Evolutionary conservation across 164 flowering plant genomes (phyloP).

Genomic region (Paratinospora sagittata): DNA sequence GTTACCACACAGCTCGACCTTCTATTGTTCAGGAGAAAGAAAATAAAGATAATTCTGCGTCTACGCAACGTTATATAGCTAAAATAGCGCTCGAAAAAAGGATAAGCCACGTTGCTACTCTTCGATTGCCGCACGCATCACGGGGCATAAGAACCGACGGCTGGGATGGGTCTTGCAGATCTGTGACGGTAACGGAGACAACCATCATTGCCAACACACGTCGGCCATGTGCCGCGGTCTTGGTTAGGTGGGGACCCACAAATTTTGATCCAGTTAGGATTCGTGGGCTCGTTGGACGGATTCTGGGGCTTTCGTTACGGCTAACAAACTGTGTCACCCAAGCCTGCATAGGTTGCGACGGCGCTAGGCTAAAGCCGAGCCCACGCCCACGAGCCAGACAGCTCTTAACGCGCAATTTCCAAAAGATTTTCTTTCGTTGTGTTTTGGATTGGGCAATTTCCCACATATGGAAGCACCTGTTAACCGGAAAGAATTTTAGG

Average conservation of each 20-base stretch:
- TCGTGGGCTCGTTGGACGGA: not conserved
- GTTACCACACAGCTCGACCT: not conserved
- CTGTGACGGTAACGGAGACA: conserved; percentile 6
- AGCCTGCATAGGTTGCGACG: not conserved
- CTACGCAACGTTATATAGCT: not conserved
- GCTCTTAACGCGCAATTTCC: not conserved
- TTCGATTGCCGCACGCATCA: not conserved
- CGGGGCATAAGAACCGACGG: not conserved
- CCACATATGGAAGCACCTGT: not conserved
- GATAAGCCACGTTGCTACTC: not conserved
- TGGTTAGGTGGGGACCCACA: conserved; percentile 11
- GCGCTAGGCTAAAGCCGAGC: not conserved
- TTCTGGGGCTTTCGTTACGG: not conserved
- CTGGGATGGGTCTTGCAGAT: conserved; percentile 9
- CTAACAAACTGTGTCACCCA: not conserved
- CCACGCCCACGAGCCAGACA: no score
- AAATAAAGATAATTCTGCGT: not conserved
- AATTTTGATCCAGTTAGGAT: not conserved
- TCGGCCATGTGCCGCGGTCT: conserved; percentile 33
- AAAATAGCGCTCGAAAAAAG: not conserved
- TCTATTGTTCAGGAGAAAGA: not conserved
- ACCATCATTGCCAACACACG: conserved; percentile 24
- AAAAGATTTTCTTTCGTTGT: no score
- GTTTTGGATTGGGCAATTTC: no score
- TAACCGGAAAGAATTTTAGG: not conserved